phyloP scores from a whole-genome alignment of 768 basidiomycete genomes.

The Mycena belliarum region DNA sequence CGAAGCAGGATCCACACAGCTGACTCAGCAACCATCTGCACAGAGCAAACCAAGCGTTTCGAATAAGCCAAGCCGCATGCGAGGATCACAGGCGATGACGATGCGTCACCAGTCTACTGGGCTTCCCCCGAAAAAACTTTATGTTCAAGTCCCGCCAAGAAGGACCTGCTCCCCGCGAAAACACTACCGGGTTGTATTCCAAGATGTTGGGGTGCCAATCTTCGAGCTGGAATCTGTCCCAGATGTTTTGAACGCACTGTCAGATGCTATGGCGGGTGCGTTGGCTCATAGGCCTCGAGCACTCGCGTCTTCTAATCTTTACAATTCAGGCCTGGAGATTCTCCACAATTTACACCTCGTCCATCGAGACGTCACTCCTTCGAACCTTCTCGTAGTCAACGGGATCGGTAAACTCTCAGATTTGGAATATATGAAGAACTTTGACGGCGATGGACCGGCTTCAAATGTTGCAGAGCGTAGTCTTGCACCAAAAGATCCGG shows the following conservation, averaged over 20 bases:
- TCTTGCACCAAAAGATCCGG: too few relatives aligned
- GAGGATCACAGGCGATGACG: too few relatives aligned
- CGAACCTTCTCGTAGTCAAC: not conserved
- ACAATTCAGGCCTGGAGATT: not conserved
- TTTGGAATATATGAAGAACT: not conserved
- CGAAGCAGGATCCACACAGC: too few relatives aligned
- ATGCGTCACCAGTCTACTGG: too few relatives aligned
- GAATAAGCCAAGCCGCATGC: too few relatives aligned
- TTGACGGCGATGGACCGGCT: too few relatives aligned
- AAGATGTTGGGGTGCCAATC: not conserved
- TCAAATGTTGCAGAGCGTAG: too few relatives aligned
- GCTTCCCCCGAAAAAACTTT: too few relatives aligned
- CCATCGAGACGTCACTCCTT: not conserved
- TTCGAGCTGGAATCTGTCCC: not conserved
- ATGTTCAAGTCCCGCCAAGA: too few relatives aligned
- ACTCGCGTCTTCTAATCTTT: not conserved
- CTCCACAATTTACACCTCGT: not conserved
- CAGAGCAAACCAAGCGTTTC: too few relatives aligned
- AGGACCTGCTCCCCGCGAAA: not conserved
- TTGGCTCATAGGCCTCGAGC: not conserved
- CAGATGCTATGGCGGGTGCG: not conserved
- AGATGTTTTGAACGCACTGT: not conserved
- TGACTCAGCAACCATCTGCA: too few relatives aligned
- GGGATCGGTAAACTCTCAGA: not conserved
- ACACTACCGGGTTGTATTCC: not conserved